These are phyloP conservation scores for Castanea mollissima DNA, from an alignment of 306 rosid genomes.

Conservation along the genomic window DNA sequence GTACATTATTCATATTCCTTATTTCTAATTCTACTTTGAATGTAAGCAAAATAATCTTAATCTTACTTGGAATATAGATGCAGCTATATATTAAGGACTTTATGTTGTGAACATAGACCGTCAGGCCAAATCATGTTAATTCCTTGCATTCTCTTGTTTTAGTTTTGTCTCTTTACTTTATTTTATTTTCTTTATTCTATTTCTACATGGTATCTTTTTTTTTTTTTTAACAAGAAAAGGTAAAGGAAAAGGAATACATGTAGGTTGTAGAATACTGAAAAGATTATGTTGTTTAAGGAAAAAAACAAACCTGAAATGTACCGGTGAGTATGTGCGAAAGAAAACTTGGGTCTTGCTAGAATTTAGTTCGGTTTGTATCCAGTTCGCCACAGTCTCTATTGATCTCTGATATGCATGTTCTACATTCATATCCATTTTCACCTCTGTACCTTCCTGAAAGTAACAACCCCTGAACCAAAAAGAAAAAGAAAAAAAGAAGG, in stretches of 20 bases:
- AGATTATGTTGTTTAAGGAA: background rate
- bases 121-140: too few species aligned
- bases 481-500: background rate
- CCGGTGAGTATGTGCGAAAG: slow-evolving; percentile 82
- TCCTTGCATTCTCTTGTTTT: too few species aligned
- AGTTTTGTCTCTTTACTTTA: too few species aligned
- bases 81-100: too few species aligned
- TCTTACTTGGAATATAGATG: too few species aligned
- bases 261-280: background rate
- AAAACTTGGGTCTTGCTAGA: slow-evolving; percentile 62
- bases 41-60: too few species aligned
- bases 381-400: slow-evolving; percentile 54
- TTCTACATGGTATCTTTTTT: too few species aligned
- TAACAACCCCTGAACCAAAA: slow-evolving; percentile 65
- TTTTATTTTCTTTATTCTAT: too few species aligned
- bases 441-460: slow-evolving; percentile 76
- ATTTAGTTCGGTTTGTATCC: slow-evolving; percentile 57
- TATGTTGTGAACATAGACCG: too few species aligned
- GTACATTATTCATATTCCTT: too few species aligned
- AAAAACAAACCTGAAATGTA: slow-evolving; percentile 73
- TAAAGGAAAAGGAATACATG: background rate
- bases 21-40: too few species aligned
- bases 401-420: slow-evolving; percentile 69
- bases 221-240: background rate
- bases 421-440: slow-evolving; percentile 62